Evolutionary conservation across 2,329 filamentous ascomycete species (phyloP), one percentile per base, ranked within the genome.

Genomic region (Colletotrichum endophyticum): DNA sequence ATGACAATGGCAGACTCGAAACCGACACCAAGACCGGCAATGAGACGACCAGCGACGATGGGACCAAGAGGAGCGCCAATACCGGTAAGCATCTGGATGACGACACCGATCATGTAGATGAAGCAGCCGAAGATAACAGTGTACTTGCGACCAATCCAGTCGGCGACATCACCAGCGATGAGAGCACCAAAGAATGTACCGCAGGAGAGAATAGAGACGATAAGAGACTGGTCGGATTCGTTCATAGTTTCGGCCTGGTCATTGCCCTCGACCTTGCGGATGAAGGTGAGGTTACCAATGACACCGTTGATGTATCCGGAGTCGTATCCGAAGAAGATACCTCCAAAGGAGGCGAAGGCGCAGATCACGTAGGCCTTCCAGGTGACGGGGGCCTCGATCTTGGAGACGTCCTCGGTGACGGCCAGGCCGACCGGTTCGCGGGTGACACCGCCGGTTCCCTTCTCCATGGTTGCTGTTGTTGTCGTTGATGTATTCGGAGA

Each of bases 1-100:
- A 96, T 95, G 84, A 96, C 92, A 81, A 95, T 92, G 81, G 94
- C 94, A 11, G 94, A 95, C 80, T 95, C 94, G 83, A 95, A 95
- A 82, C 94, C 95, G 81, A 96, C 94, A 89, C 95, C 95, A 73
- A 95, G 84, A 84, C 95, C 95, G 64, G 94, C 93, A 80, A 96
- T 86, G 74, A 96, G 86, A 89, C 94, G 94, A 83, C 95, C 95
- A 74, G 91, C 90, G 27, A 95, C 93, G 76, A 96, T 92, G 77
- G 92, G 88, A 73, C 88, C 91, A 15, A 94, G 87, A 49, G 89
- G 87, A 70, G 88, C 84, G 70, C 82, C 82, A 25, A 82, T 79
- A 72, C 85, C 86, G 32, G 88, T 89, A 71, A 88, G 81, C 85
- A 92, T 92, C 87, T 96, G 94, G 66, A 96, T 87, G 76, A 92